Conservation (phyloP, 1,139 yeast species). For the Candida labiduridarum region DNA sequence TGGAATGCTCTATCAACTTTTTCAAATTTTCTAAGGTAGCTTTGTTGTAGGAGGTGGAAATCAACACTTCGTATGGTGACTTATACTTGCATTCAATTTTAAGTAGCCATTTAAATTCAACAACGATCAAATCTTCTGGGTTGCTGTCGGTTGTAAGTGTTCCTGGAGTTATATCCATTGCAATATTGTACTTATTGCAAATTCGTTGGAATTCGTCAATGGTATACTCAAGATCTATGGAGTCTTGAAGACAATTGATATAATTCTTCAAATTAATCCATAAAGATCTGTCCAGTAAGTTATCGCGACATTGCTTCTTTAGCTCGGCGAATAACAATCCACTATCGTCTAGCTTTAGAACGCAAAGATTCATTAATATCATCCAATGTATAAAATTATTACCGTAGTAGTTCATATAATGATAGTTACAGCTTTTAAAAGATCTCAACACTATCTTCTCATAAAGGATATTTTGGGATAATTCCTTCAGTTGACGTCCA, state of each 20-base stretch:
- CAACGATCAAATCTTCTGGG: constrained; percentile 8
- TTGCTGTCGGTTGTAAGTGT: background rate
- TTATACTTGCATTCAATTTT: constrained; percentile 15
- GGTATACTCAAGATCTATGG: background rate
- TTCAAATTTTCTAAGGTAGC: background rate
- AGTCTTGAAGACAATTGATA: background rate
- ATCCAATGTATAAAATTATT: constrained; percentile 37
- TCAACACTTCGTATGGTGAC: constrained; percentile 15
- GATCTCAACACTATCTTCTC: constrained; percentile 21
- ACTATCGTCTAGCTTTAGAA: constrained; percentile 9
- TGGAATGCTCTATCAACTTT: no score
- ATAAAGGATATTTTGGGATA: background rate
- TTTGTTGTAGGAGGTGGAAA: background rate
- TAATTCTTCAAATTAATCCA: constrained; percentile 28
- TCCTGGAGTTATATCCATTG: background rate
- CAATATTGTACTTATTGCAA: background rate
- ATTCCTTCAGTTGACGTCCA: background rate
- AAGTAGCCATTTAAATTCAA: constrained; percentile 17
- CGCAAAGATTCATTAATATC: constrained; percentile 16
- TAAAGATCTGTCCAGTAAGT: constrained; percentile 31
- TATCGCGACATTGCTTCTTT: constrained; percentile 5
- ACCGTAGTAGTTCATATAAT: constrained; percentile 48
- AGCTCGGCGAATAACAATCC: constrained; percentile 2
- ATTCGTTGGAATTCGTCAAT: constrained; percentile 10
- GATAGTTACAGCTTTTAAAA: constrained; percentile 35